These are phyloP conservation scores for Phialophora verrucosa DNA, from an alignment of 2,329 filamentous ascomycete species.

Conservation along the genomic window DNA sequence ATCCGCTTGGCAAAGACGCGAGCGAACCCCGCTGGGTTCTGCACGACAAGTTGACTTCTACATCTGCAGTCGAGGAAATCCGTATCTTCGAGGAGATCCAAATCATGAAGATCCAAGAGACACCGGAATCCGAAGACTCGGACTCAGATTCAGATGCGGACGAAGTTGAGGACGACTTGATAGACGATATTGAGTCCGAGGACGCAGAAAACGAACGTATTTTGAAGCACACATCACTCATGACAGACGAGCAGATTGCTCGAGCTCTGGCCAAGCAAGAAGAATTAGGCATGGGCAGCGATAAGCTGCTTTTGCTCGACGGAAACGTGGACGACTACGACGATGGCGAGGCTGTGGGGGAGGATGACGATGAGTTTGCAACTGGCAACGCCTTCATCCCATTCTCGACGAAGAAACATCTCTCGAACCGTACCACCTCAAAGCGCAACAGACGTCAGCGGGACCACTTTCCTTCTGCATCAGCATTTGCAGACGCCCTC, in stretches of 20 bases:
- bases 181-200: conserved; percentile 49
- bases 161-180: conserved; percentile 43
- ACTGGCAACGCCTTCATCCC: conserved; percentile 33
- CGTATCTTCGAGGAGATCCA: conserved; percentile 45
- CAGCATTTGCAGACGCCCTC: conserved; percentile 62
- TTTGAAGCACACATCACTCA: conserved; percentile 44
- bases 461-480: conserved; percentile 59
- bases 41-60: conserved; percentile 43
- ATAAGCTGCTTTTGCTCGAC: conserved; percentile 65
- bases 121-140: conserved; percentile 40
- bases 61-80: conserved; percentile 41
- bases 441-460: conserved; percentile 40
- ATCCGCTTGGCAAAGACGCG: conserved; percentile 50
- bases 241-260: conserved; percentile 68
- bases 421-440: conserved; percentile 36
- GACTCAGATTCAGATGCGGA: conserved; percentile 42
- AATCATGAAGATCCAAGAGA: conserved; percentile 37
- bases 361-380: conserved; percentile 39
- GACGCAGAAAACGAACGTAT: conserved; percentile 48
- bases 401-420: conserved; percentile 37
- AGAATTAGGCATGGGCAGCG: conserved; percentile 65
- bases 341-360: conserved; percentile 40
- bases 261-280: conserved; percentile 66
- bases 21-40: conserved; percentile 60
- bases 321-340: conserved; percentile 47